Base-by-base conservation (phyloP, 2,329 filamentous ascomycete species). In the Pezizomycotina sp. region DNA sequence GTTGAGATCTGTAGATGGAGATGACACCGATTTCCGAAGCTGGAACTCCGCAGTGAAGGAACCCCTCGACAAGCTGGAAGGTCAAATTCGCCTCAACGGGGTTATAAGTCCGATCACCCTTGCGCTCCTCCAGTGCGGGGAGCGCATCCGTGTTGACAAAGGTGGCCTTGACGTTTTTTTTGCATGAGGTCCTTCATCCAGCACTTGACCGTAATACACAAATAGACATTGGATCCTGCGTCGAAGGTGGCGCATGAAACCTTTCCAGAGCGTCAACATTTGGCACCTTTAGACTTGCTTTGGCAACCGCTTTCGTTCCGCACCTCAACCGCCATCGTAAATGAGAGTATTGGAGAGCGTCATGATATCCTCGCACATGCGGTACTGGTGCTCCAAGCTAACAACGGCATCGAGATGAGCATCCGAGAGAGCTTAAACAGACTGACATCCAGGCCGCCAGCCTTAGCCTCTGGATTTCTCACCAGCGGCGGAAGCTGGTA, bases 311-410 rank as follows among this genome's bases (percentile, higher is more conserved):
- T 29, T 77, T 66, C 4, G 75, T 92, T 15, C 89, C 89, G 53
- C 89, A 98, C 51, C 89, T 86, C 23, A 98, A 66, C 22, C 74
- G 71, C 84, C 86, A n/a, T 75, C 66, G 59, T 98, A 98, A 51
- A 98, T 93, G 37, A 98, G 68, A 1, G 71, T 78, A 56, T 93
- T 98, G 45, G 82, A 91, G 9, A 98, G 67, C 2, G 76, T 68
- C 86, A 95, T 95, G 43, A 98, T 79, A 44, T 98, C 89, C 48
- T 89, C 79, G 51, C 82, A 92, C 89, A 98, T 98, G 43, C 89
- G 81, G 55, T 98, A 98, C 55, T 98, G 89, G 52, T 93, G 83
- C 51, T 89, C 83, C 2, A 98, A 68, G 46, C 79, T 92, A 44
- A 91, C 81, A 2, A 98, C 84, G 1, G 83, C 83, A 29, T 72